Percentiles rank a stretch among this genome's conserved stretches.
These are phyloP conservation scores for Pichia membranifaciens DNA, from an alignment of 805 yeast genomes.

Conservation along the genomic window DNA sequence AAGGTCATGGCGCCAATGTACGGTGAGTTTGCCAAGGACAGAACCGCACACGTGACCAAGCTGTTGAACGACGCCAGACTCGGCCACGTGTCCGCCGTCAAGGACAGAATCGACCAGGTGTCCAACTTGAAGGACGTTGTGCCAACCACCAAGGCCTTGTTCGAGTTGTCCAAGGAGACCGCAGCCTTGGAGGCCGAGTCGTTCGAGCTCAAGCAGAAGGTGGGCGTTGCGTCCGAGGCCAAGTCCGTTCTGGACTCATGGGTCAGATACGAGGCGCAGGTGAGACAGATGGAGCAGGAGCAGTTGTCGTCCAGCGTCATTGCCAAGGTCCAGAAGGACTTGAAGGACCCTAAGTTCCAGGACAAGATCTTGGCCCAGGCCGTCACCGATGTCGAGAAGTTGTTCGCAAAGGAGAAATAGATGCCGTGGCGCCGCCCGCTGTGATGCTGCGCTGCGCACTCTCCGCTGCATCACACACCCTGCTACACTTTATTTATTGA, in stretches of 20 bases:
- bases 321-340: slow-evolving; percentile 80
- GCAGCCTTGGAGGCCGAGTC: slow-evolving; percentile 92
- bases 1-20: slow-evolving; percentile 92
- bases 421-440: background rate
- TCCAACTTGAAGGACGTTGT: slow-evolving; percentile 88
- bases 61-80: slow-evolving; percentile 82
- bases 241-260: slow-evolving; percentile 94
- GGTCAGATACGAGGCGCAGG: slow-evolving; percentile 97
- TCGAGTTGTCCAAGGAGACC: slow-evolving; percentile 93
- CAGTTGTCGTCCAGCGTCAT: slow-evolving; percentile 84
- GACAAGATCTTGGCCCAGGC: slow-evolving; percentile 87
- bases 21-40: slow-evolving; percentile 88
- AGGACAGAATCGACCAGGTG: slow-evolving; percentile 85
- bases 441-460: no score
- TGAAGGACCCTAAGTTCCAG: slow-evolving; percentile 87
- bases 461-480: no score
- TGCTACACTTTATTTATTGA: slow-evolving; percentile 6
- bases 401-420: slow-evolving; percentile 44
- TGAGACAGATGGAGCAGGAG: slow-evolving; percentile 92
- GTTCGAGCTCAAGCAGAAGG: slow-evolving; percentile 88
- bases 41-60: slow-evolving; percentile 45
- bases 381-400: slow-evolving; percentile 84
- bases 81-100: slow-evolving; percentile 88
- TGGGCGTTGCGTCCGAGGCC: slow-evolving; percentile 84
- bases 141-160: slow-evolving; percentile 82